These are phyloP conservation scores for Umbelopsis sp. DNA, from an alignment of 371 early-diverging fungal genomes.

Conservation along the genomic window DNA sequence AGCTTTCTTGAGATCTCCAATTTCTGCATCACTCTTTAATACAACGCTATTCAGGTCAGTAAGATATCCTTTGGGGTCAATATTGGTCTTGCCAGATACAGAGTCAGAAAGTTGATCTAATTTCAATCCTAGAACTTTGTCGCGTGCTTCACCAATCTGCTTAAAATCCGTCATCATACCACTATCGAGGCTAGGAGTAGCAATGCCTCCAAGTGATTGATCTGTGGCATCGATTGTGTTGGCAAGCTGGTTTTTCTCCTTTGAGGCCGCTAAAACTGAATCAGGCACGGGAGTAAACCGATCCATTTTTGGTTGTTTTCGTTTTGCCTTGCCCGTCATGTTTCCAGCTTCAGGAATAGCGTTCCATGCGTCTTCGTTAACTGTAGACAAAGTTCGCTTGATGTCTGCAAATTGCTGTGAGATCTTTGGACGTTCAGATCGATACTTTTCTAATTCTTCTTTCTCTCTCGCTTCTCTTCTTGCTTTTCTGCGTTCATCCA, in stretches of 20 bases:
- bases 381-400: slow-evolving; percentile 77
- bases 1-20: slow-evolving; percentile 94
- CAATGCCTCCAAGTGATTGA: slow-evolving; percentile 54
- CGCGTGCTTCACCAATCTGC: slow-evolving; percentile 94
- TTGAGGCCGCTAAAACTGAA: slow-evolving; percentile 72
- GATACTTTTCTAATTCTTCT: slow-evolving; percentile 56
- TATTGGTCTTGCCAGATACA: slow-evolving; percentile 78
- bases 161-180: slow-evolving; percentile 85
- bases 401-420: slow-evolving; percentile 92
- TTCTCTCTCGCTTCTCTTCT: slow-evolving; percentile 71
- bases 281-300: slow-evolving; percentile 88
- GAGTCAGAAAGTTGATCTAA: slow-evolving; percentile 84
- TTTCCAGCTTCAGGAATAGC: slow-evolving; percentile 93
- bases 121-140: slow-evolving; percentile 84
- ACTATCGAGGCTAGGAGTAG: slow-evolving; percentile 49
- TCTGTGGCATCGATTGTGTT: slow-evolving; percentile 62
- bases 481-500: slow-evolving; percentile 87
- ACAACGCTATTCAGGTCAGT: slow-evolving; percentile 88
- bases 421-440: slow-evolving; percentile 70
- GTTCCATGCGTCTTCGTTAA: slow-evolving; percentile 90
- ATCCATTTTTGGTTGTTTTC: slow-evolving; percentile 70
- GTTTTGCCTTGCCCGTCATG: slow-evolving; percentile 75
- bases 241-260: slow-evolving; percentile 56
- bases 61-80: slow-evolving; percentile 95
- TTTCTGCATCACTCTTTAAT: slow-evolving; percentile 85